Evolutionary conservation across 1,284 basidiomycete species (phyloP), one percentile per base, ranked within the genome.

Genomic region (Cystobasidium sp.): DNA sequence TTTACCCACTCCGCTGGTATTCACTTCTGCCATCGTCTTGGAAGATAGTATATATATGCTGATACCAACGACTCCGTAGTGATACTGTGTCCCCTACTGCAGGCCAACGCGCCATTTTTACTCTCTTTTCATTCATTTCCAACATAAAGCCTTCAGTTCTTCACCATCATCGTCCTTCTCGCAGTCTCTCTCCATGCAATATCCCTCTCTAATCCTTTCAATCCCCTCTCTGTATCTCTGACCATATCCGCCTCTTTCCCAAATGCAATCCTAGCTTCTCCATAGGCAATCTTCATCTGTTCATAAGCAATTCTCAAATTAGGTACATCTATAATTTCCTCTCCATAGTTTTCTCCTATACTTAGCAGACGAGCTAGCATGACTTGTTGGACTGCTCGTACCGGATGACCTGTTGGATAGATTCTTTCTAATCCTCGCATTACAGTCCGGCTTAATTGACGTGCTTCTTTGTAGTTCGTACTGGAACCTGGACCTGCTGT

Each of bases 361-460:
- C 59, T 43, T 12, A 65, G n/a, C 9, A 73, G 47, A 12, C 63
- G 20, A n/a, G 49, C 62, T 12, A 56, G 43, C 18, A 73, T 61
- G 5, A 63, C 63, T 43, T 58, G 51, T 53, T 73, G 70, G n/a
- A 73, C 44, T 16, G 70, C 70, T 39, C 70, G 61, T 20, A 73
- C 70, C 1, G 70, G 70, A 66, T 73, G 70, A 14, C 70, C 70
- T 6, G 39, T 43, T 14, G 62, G 62, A 22, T 64, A 58, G 24
- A 73, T 59, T 16, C 44, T 43, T 18, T 58, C 49, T 14, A 73
- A 52, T 2, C 70, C 70, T 6, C 20, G 9, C 41, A 66, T 20
- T 8, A 73, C 63, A 10, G 39, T 37, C 10, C 20, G 18, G 22
- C 56, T 41, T 18, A 59, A n/a, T 7, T 6, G 9, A 12, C 62